A percentile compares a stretch with the other conserved stretches of the same genome.
phyloP scores from a whole-genome alignment of 768 basidiomycete species.

The Lyophyllum atratum region DNA sequence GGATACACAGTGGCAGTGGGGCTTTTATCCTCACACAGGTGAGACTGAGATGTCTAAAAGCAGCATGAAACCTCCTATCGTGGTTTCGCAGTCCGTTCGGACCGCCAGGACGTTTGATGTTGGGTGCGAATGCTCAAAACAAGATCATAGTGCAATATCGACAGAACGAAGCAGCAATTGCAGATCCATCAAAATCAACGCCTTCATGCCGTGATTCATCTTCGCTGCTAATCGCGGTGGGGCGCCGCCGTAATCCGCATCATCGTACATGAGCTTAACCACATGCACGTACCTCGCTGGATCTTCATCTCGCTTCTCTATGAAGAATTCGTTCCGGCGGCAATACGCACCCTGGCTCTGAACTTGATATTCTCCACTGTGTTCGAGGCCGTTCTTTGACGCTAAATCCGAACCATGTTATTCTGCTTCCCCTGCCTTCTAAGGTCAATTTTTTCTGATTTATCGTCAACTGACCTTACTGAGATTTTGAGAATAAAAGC shows the following conservation, averaged over 20 bases:
- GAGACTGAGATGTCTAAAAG: conserved; percentile 3
- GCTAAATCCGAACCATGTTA: too few relatives aligned
- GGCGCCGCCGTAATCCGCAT: not conserved
- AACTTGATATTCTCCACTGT: too few relatives aligned
- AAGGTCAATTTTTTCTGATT: too few relatives aligned
- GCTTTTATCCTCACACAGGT: not conserved
- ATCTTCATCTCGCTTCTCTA: too few relatives aligned
- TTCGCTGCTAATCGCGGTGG: not conserved
- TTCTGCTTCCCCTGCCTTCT: too few relatives aligned
- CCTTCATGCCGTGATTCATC: not conserved
- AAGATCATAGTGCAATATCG: not conserved
- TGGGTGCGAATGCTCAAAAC: not conserved
- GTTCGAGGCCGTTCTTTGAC: too few relatives aligned
- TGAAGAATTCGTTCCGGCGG: too few relatives aligned
- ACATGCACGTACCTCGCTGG: too few relatives aligned
- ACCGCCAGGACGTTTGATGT: not conserved
- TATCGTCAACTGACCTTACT: too few relatives aligned
- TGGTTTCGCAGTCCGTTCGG: not conserved
- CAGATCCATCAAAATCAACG: not conserved
- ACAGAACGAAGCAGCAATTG: not conserved
- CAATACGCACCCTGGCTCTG: too few relatives aligned
- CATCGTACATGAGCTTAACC: not conserved
- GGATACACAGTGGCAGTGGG: not conserved
- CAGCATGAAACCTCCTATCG: not conserved
- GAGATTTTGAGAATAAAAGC: too few relatives aligned